Evolutionary conservation across 140 eudicot species (phyloP), one percentile per base, ranked within the genome.

Genomic region (Ambrosia hybrid): DNA sequence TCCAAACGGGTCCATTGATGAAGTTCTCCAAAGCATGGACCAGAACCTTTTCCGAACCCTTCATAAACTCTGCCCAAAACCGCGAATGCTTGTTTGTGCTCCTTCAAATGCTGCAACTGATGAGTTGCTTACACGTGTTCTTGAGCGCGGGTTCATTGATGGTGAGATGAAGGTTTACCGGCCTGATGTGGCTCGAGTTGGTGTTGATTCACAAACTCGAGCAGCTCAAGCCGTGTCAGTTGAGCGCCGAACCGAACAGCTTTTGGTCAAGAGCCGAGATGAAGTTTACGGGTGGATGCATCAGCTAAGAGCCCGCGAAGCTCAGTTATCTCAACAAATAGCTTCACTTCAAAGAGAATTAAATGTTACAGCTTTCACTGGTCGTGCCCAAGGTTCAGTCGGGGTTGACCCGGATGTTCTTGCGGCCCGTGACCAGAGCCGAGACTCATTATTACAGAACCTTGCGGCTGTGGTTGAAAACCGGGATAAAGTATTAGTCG

Each of bases 41-140:
- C 96, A 90, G 78, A 88, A 90, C 59, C 87, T 94, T 8, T 90
- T 90, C 62, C 94, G 99, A 10, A 94, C 99, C 5, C 96, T 94
- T 68, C 99, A 96, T 15, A 94, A 94, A 57, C 91, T 94, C 43
- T 94, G 99, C 78, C 99, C 99, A 0, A 94, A 94, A 81, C 99
- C 99, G 1, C 86, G 99, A 72, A 94, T 94, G 99, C 94, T 94
- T 0, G 99, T 94, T 4, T 94, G 99, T 76, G 99, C 99, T 14
- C 99, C 99, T 51, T 94, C 99, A 53, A 94, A 94, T 76, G 99
- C 99, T 14, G 99, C 99, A 56, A 94, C 99, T 2, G 99, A 94
- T 65, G 99, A 94, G 77, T 75, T 94, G 53, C 97, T 94, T n/a
- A 63, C 99, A 6, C 97, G 99, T 71, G 99, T 94, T 39, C 99